phyloP scores from a whole-genome alignment of 768 basidiomycete genomes.

The Candolleomyces efflorescens region DNA sequence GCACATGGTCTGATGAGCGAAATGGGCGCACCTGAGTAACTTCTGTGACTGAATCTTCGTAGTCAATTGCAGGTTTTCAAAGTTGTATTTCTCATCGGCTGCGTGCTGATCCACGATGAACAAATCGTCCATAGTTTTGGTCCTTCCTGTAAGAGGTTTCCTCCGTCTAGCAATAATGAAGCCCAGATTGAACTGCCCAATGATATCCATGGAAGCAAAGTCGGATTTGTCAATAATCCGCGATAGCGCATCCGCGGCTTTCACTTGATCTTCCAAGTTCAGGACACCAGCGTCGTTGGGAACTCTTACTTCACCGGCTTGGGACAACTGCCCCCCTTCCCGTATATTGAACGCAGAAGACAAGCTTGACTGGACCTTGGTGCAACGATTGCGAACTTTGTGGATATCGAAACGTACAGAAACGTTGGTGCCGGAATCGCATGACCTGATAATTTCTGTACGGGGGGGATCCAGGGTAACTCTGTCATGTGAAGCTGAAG shows the following conservation, averaged over 20 bases:
- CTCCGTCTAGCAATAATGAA: constrained; percentile 81
- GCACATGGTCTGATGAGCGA: background rate
- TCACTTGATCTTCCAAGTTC: constrained; percentile 46
- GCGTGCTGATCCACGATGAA: constrained; percentile 99
- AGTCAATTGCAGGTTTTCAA: constrained; percentile 89
- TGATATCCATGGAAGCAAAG: constrained; percentile 75
- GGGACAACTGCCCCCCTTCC: background rate
- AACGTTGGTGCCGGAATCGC: constrained; percentile 21
- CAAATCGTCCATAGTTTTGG: constrained; percentile 65
- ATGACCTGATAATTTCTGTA: constrained; percentile 40
- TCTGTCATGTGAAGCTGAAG: constrained; percentile 4
- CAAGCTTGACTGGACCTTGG: background rate
- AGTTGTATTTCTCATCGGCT: constrained; percentile 98
- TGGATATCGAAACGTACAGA: constrained; percentile 25
- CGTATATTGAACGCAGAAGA: background rate
- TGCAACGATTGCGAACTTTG: constrained; percentile 16
- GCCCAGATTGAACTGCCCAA: constrained; percentile 95
- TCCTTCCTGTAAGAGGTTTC: background rate
- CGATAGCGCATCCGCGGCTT: constrained; percentile 63
- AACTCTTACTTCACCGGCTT: constrained; percentile 10
- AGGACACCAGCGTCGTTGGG: constrained; percentile 35
- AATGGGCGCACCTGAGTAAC: constrained; percentile 64
- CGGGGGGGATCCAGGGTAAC: constrained; percentile 11
- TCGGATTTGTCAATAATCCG: constrained; percentile 86
- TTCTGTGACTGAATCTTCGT: constrained; percentile 86